Conservation (phyloP, 257 asterid species). For the Avicennia marina region DNA sequence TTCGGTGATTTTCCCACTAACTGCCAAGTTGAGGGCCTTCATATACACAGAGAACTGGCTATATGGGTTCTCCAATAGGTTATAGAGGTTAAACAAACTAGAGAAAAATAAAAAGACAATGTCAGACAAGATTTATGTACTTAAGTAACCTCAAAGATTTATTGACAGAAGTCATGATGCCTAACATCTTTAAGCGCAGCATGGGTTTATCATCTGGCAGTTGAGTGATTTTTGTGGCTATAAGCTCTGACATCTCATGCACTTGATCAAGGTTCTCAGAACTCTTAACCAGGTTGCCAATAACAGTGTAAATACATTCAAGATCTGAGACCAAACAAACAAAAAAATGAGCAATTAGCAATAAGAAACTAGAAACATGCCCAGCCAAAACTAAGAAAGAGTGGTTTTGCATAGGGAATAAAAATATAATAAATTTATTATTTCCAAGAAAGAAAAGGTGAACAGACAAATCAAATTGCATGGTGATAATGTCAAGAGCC, state of each 20-base stretch:
- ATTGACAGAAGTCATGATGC: background rate
- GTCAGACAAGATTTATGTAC: constrained; percentile 18
- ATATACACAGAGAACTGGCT: constrained; percentile 84
- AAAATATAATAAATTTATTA: too few species aligned
- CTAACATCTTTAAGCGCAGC: constrained; percentile 81
- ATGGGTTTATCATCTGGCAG: constrained; percentile 76
- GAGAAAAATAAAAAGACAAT: constrained; percentile 1
- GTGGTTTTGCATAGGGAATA: too few species aligned
- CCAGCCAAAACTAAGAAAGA: background rate
- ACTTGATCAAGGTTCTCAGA: constrained; percentile 68
- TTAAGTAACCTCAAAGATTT: background rate
- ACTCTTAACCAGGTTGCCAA: constrained; percentile 86
- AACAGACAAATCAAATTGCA: too few species aligned
- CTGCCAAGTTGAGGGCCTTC: constrained; percentile 84
- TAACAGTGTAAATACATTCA: constrained; percentile 78
- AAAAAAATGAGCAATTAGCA: background rate
- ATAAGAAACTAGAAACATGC: constrained; percentile 6
- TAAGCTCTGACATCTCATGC: constrained; percentile 74
- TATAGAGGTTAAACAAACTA: constrained; percentile 92
- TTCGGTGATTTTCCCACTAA: constrained; percentile 69
- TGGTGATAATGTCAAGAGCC: too few species aligned
- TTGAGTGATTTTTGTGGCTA: constrained; percentile 67
- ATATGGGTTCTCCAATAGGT: constrained; percentile 80
- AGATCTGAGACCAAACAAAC: constrained; percentile 49
- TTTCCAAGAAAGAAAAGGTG: too few species aligned